Evolutionary conservation across 2,329 filamentous ascomycete genomes (phyloP).

Genomic region (Escovopsis sp.): DNA sequence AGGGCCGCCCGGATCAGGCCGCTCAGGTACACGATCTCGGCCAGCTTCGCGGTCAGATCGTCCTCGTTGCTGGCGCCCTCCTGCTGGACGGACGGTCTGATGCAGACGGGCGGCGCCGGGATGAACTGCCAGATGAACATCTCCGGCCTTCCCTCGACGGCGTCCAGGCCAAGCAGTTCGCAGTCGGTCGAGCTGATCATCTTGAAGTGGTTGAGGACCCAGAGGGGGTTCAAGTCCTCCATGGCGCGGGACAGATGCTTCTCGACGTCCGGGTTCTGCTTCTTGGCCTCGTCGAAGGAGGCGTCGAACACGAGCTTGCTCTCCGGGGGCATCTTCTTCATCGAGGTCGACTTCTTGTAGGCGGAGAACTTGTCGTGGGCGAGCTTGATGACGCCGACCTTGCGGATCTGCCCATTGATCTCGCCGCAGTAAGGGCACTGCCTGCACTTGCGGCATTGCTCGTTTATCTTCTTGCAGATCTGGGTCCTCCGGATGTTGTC

Average conservation of each 20-base stretch:
- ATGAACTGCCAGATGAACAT: constrained; percentile 98
- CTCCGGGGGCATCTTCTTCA: constrained; percentile 66
- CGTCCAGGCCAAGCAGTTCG: constrained; percentile 79
- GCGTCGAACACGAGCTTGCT: constrained; percentile 76
- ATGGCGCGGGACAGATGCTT: constrained; percentile 85
- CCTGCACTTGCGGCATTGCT: constrained; percentile 78
- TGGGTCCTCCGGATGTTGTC: constrained; percentile 77
- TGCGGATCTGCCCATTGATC: constrained; percentile 83
- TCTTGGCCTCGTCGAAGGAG: constrained; percentile 69
- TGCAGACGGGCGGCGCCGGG: constrained; percentile 84
- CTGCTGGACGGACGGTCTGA: constrained; percentile 85
- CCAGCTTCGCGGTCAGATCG: constrained; percentile 91
- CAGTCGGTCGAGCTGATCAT: constrained; percentile 74
- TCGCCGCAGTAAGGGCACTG: constrained; percentile 66
- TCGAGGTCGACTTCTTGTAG: constrained; percentile 78
- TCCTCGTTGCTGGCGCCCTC: constrained; percentile 91
- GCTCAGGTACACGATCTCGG: constrained; percentile 88
- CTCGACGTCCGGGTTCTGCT: constrained; percentile 67
- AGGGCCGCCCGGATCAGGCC: constrained; percentile 73
- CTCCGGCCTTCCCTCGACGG: constrained; percentile 74
- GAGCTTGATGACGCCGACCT: constrained; percentile 83
- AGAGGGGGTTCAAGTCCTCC: constrained; percentile 83
- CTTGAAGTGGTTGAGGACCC: constrained; percentile 83
- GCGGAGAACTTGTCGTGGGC: constrained; percentile 83
- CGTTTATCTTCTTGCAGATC: constrained; percentile 77